phyloP scores from a whole-genome alignment of 805 yeast genomes.

The Myxozyma mucilagina region DNA sequence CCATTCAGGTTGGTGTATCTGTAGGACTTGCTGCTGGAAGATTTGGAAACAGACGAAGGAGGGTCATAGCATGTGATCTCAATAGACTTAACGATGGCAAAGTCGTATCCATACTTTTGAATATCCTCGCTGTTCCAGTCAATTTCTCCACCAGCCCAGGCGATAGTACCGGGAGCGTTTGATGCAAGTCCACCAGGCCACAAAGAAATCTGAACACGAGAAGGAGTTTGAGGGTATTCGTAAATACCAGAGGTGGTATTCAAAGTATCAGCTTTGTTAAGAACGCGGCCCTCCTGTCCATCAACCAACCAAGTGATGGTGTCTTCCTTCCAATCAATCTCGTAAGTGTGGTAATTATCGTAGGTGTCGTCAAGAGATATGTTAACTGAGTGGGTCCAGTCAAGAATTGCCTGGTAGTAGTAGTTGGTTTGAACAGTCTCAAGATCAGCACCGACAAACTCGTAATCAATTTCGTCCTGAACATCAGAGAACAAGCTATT shows the following conservation, averaged over 20 bases:
- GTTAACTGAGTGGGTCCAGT: slow-evolving; percentile 61
- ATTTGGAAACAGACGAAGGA: slow-evolving; percentile 54
- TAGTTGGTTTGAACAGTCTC: slow-evolving; percentile 71
- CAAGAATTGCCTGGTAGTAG: slow-evolving; percentile 71
- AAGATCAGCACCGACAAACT: slow-evolving; percentile 76
- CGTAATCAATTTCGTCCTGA: slow-evolving; percentile 88
- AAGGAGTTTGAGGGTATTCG: slow-evolving; percentile 89
- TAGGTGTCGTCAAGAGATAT: slow-evolving; percentile 54
- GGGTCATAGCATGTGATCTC: slow-evolving; percentile 70
- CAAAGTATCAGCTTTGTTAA: slow-evolving; percentile 55
- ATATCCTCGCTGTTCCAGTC: slow-evolving; percentile 82
- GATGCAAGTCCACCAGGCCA: slow-evolving; percentile 56
- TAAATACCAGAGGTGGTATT: slow-evolving; percentile 70
- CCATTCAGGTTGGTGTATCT: slow-evolving; percentile 53
- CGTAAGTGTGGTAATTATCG: slow-evolving; percentile 72
- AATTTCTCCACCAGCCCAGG: slow-evolving; percentile 80
- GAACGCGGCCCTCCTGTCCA: slow-evolving; percentile 67
- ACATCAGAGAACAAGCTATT: slow-evolving; percentile 65
- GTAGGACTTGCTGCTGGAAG: slow-evolving; percentile 52
- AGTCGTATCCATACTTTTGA: slow-evolving; percentile 75
- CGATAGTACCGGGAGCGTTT: slow-evolving; percentile 61
- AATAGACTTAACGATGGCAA: slow-evolving; percentile 60
- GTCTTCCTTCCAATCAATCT: slow-evolving; percentile 79
- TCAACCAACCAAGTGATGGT: slow-evolving; percentile 69
- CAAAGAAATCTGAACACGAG: slow-evolving; percentile 61